Evolutionary conservation across 2,329 filamentous ascomycete genomes (phyloP), one percentile per base, ranked within the genome.

Genomic region (Phaeomoniella chlamydospora): DNA sequence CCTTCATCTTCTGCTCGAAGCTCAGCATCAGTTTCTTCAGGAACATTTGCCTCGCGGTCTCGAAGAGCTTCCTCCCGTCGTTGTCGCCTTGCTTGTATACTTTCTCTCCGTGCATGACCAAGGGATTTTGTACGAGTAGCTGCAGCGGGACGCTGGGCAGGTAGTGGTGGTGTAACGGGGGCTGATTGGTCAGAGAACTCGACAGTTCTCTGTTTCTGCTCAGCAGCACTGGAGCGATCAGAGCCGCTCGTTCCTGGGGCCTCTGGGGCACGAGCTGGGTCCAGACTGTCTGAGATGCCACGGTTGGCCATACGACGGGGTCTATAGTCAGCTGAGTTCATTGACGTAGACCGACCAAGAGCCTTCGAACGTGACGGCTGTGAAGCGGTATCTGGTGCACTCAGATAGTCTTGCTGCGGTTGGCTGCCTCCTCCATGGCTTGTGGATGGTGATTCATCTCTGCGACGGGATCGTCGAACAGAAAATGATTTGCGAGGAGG

Each of bases 1-100:
- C 37, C 40, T 10, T 57, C 57, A 29, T 70, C 67, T 29, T 62
- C 62, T n/a, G 62, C 64, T 13, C 70, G 73, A 16, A 84, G 61
- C 39, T 94, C 86, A 34, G 77, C 72, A 50, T 93, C 85, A 0
- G 86, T 93, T 59, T 94, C 90, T 55, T 96, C 88, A 0, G 82
- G 82, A 2, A 94, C 80, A 47, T 90, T 82, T 14, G 77, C 74
- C 43, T 85, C 77, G 37, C 74, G 71, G 11, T 47, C 43, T 16
- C 42, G 36, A 35, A 40, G 34, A 11, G 71, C 67, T 39, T 80
- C 79, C 46, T 87, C 83, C 47, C 83, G 71, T 36, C 75, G 72
- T 37, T 77, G 71, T 36, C 88, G 75, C 38, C 88, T 74, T 32
- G 82, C 83, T 58, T 94, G 88, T 37, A 94, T 93, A 54, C 86